Evolutionary conservation across 2,329 filamentous ascomycete genomes (phyloP).

Genomic region (Penicillium sp.): DNA sequence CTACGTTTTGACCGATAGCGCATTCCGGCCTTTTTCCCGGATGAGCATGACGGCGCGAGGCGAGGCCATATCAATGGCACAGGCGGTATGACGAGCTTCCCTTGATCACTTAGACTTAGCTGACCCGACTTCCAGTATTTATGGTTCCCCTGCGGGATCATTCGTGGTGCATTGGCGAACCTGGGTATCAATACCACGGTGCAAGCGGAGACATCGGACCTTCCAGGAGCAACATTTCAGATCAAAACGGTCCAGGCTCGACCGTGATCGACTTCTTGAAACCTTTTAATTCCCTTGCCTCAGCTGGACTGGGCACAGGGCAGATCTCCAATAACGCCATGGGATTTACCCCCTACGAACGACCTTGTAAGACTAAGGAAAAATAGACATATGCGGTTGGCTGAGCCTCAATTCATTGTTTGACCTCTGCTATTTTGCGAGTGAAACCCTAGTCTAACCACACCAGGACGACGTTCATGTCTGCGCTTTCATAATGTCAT

Average conservation of each 20-base stretch:
- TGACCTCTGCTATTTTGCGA: conserved; percentile 17
- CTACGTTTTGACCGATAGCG: conserved; percentile 91
- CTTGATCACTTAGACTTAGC: not conserved
- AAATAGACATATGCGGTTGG: not conserved
- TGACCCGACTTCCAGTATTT: conserved; percentile 64
- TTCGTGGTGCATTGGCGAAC: conserved; percentile 87
- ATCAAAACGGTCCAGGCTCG: conserved; percentile 80
- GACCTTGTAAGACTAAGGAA: not conserved
- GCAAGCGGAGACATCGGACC: conserved; percentile 81
- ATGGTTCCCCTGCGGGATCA: conserved; percentile 92
- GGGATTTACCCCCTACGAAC: not conserved
- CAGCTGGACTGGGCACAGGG: not conserved
- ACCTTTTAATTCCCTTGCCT: not conserved
- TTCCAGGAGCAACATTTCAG: conserved; percentile 90
- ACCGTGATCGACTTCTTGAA: conserved; percentile 46
- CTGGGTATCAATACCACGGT: conserved; percentile 90
- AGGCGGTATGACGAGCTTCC: conserved; percentile 62
- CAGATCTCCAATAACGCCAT: not conserved
- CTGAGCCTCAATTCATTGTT: conserved; percentile 4
- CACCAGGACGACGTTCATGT: conserved; percentile 15
- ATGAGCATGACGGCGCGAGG: conserved; percentile 83
- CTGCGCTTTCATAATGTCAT: conserved; percentile 27
- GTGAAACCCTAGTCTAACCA: conserved; percentile 5
- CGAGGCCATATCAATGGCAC: conserved; percentile 71
- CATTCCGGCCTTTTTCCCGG: conserved; percentile 81